Conservation (phyloP, 2,329 filamentous ascomycete species). For the Penicillium freii region DNA sequence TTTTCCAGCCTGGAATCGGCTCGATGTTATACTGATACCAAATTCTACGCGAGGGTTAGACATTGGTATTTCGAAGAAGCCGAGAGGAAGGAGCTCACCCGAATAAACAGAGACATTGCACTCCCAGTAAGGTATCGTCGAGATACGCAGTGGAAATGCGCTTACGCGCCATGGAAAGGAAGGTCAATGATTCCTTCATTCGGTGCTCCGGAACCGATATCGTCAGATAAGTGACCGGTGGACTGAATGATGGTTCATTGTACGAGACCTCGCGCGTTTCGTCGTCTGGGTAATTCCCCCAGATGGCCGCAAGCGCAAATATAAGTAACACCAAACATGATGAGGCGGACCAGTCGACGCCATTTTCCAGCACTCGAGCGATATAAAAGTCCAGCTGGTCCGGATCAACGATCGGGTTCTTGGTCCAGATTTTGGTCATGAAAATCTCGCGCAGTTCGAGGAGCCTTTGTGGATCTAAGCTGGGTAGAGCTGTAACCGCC, state of each 20-base stretch:
- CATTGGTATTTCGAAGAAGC: background rate
- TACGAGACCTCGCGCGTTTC: conserved; percentile 20
- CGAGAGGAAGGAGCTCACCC: conserved; percentile 12
- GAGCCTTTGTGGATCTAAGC: conserved; percentile 19
- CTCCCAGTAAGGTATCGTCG: conserved; percentile 24
- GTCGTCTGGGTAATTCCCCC: conserved; percentile 26
- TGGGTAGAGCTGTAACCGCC: conserved; percentile 11
- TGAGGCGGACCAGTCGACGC: conserved; percentile 25
- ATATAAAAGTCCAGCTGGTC: conserved; percentile 26
- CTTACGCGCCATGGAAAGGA: conserved; percentile 25
- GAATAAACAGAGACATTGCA: conserved; percentile 27
- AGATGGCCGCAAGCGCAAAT: conserved; percentile 26
- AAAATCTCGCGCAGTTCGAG: conserved; percentile 26
- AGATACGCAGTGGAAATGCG: conserved; percentile 26
- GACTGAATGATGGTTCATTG: conserved; percentile 12
- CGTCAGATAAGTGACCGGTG: conserved; percentile 19
- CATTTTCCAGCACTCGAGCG: conserved; percentile 22
- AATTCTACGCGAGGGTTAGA: conserved; percentile 16
- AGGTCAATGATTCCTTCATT: conserved; percentile 24
- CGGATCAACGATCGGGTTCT: conserved; percentile 26
- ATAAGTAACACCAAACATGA: conserved; percentile 25
- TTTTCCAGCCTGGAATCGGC: conserved; percentile 28
- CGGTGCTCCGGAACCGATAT: conserved; percentile 24
- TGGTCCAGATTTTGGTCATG: conserved; percentile 26
- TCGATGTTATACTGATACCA: conserved; percentile 31